Conservation (phyloP, 305 asterid genomes). For the Vinca major region DNA sequence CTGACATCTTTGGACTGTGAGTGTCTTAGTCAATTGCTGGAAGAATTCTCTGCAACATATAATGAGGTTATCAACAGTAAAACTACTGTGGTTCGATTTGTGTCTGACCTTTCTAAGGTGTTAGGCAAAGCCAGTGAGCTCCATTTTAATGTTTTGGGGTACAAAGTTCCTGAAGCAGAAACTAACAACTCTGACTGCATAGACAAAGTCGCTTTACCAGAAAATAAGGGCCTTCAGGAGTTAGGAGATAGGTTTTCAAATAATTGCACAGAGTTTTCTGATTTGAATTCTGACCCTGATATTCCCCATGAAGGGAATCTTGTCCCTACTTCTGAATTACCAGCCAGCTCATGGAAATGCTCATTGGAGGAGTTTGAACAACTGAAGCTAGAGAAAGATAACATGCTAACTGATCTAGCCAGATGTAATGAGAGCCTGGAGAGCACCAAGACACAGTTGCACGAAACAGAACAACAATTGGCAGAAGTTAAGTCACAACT, state of each 20-base stretch:
- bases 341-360: constrained; percentile 60
- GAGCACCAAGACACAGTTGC: constrained; percentile 53
- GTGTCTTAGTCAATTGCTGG: constrained; percentile 39
- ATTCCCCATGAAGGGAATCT: constrained; percentile 65
- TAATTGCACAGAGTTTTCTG: constrained; percentile 55
- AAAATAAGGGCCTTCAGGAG: constrained; percentile 40
- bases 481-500: constrained; percentile 72
- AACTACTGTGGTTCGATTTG: constrained; percentile 40
- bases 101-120: constrained; percentile 48
- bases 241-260: constrained; percentile 37
- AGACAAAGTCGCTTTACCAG: constrained; percentile 82
- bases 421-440: constrained; percentile 50
- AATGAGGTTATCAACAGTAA: constrained; percentile 33
- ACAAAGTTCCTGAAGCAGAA: constrained; percentile 52
- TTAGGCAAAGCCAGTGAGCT: constrained; percentile 47
- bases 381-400: constrained; percentile 66
- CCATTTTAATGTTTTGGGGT: constrained; percentile 46
- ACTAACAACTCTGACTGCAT: constrained; percentile 53
- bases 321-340: constrained; percentile 67
- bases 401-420: constrained; percentile 53
- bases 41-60: constrained; percentile 47
- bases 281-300: constrained; percentile 76
- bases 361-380: constrained; percentile 83
- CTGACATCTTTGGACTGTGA: constrained; percentile 40
- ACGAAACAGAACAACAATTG: constrained; percentile 59